These are phyloP conservation scores for Ustilago tritici DNA, from an alignment of 1,284 basidiomycete species.

Conservation along the genomic window DNA sequence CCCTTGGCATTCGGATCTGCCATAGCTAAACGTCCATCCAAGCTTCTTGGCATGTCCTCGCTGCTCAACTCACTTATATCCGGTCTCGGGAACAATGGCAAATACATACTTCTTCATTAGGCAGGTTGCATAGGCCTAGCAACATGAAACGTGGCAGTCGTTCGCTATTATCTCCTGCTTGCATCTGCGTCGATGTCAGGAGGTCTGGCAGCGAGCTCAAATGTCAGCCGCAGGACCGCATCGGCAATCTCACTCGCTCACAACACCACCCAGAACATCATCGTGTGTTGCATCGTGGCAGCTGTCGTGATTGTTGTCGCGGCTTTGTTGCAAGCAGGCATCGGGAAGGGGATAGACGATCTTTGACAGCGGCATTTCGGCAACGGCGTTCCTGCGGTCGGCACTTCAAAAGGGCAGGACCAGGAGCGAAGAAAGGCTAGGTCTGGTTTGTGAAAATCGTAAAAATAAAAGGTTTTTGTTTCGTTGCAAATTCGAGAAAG, in stretches of 20 bases:
- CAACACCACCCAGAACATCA: neutral
- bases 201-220: neutral
- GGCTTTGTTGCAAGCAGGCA: neutral
- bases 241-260: neutral
- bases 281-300: neutral
- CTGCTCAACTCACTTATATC: too few relatives aligned
- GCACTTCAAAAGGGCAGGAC: neutral
- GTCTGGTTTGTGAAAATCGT: neutral
- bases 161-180: conserved; percentile 1
- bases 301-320: neutral
- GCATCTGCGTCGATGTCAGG: neutral
- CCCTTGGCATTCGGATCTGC: too few relatives aligned
- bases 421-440: neutral
- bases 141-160: neutral
- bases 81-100: neutral
- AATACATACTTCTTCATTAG: neutral
- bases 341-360: conserved; percentile 1
- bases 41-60: neutral
- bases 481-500: neutral
- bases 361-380: conserved; percentile 1
- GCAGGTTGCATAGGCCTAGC: neutral
- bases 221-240: neutral
- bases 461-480: neutral
- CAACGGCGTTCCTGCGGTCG: conserved; percentile 4
- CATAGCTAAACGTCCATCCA: neutral